Evolutionary conservation across 306 rosid genomes (phyloP).

Genomic region (Prunus mira): DNA sequence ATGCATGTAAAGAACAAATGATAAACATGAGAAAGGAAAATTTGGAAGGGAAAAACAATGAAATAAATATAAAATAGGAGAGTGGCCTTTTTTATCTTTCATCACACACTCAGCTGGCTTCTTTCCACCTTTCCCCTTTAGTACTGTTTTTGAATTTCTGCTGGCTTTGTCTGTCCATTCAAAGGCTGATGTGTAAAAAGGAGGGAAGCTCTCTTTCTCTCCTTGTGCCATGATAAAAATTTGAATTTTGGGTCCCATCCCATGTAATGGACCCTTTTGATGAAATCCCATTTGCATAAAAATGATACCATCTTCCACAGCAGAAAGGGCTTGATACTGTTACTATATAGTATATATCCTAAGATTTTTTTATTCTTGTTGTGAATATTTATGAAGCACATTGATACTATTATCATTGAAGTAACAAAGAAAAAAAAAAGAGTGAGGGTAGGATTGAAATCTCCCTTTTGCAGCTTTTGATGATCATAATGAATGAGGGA

Average conservation of each 20-base stretch:
- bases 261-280: slow-evolving; percentile 10
- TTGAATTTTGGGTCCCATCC: slow-evolving; percentile 36
- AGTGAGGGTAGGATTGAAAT: slow-evolving; percentile 15
- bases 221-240: neutral
- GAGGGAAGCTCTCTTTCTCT: slow-evolving; percentile 31
- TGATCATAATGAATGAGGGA: slow-evolving; percentile 6
- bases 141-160: slow-evolving; percentile 67
- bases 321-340: neutral
- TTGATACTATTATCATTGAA: neutral
- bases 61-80: neutral
- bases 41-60: neutral
- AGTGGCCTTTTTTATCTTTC: slow-evolving; percentile 8
- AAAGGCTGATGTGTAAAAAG: slow-evolving; percentile 54
- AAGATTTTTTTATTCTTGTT: slow-evolving; percentile 8
- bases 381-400: neutral
- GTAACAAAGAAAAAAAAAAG: slow-evolving; percentile 9
- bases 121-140: slow-evolving; percentile 48
- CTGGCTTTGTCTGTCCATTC: slow-evolving; percentile 65
- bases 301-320: slow-evolving; percentile 4
- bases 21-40: slow-evolving; percentile 26
- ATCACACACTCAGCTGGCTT: slow-evolving; percentile 19
- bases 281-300: slow-evolving; percentile 18
- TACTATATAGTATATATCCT: neutral
- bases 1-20: slow-evolving; percentile 5
- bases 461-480: slow-evolving; percentile 34